Evolutionary conservation across 2,329 filamentous ascomycete genomes (phyloP).

Genomic region (Aspergillus novofumigatus): DNA sequence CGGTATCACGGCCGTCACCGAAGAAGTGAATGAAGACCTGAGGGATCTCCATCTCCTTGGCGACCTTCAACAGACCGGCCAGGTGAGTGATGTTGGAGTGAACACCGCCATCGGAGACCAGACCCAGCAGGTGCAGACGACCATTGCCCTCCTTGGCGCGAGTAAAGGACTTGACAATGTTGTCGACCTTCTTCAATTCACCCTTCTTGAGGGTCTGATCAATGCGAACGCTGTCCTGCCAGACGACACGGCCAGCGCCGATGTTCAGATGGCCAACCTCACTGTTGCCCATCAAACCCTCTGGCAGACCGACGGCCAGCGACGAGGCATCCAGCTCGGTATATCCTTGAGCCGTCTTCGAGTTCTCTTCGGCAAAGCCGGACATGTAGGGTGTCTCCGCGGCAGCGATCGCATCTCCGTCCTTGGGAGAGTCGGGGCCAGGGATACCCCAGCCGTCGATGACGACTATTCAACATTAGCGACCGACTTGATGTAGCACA

Average conservation of each 20-base stretch:
- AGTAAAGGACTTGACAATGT: conserved; percentile 73
- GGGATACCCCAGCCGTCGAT: conserved; percentile 98
- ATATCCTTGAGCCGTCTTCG: conserved; percentile 75
- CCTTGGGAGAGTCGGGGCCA: conserved; percentile 70
- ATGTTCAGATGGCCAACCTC: conserved; percentile 99
- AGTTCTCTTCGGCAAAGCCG: conserved; percentile 62
- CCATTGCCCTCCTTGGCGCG: conserved; percentile 83
- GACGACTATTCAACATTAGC: conserved; percentile 62
- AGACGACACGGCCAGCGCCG: conserved; percentile 92
- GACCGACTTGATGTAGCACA: conserved; percentile 17
- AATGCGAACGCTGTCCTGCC: conserved; percentile 97
- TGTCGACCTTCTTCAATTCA: conserved; percentile 70
- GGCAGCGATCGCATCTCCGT: conserved; percentile 93
- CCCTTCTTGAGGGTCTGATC: conserved; percentile 86
- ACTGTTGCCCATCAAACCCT: conserved; percentile 98
- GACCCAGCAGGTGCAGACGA: conserved; percentile 83
- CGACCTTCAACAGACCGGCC: conserved; percentile 78
- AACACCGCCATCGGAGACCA: conserved; percentile 93
- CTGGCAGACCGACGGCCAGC: conserved; percentile 88
- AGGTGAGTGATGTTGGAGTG: conserved; percentile 95
- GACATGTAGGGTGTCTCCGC: conserved; percentile 96
- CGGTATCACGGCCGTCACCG: conserved; percentile 93
- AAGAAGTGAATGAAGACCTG: conserved; percentile 99
- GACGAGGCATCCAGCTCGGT: conserved; percentile 94
- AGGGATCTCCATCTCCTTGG: conserved; percentile 81